A percentile compares a stretch with the other conserved stretches of the same genome.
These are phyloP conservation scores for Phlebopus sp. DNA, from an alignment of 1,284 basidiomycete species.

Conservation along the genomic window DNA sequence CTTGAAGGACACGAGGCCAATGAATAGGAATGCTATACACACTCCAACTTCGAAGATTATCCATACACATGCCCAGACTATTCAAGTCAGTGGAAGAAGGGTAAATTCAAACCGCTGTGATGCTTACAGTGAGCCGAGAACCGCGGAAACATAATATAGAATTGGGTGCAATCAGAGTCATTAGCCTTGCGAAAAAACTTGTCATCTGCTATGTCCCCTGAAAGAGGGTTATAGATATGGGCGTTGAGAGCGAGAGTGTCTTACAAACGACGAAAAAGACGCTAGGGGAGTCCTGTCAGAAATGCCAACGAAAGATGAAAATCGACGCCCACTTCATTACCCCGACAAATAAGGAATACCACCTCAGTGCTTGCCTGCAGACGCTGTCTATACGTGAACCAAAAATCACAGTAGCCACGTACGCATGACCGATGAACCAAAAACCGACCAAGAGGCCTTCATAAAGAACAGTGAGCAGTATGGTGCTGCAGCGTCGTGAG, in stretches of 20 bases:
- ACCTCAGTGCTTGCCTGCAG: constrained; percentile 59
- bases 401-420: constrained; percentile 30
- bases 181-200: constrained; percentile 84
- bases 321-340: constrained; percentile 68
- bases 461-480: constrained; percentile 69
- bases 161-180: constrained; percentile 81
- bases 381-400: constrained; percentile 12
- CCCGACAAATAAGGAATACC: constrained; percentile 81
- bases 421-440: constrained; percentile 85
- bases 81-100: constrained; percentile 5
- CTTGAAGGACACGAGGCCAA: constrained; percentile 76
- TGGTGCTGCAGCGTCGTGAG: constrained; percentile 52
- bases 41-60: constrained; percentile 66
- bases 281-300: constrained; percentile 39
- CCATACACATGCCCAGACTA: constrained; percentile 78
- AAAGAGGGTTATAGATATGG: constrained; percentile 5
- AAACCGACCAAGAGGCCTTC: constrained; percentile 77
- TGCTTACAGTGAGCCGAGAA: constrained; percentile 61
- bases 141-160: constrained; percentile 62
- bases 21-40: constrained; percentile 65
- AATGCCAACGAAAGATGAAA: background rate
- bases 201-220: constrained; percentile 84
- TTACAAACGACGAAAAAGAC: constrained; percentile 74
- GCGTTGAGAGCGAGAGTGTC: constrained; percentile 24
- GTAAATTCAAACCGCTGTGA: background rate